Evolutionary conservation across 2,329 filamentous ascomycete genomes (phyloP), one percentile per base, ranked within the genome.

Genomic region (Aspergillus clavatus): DNA sequence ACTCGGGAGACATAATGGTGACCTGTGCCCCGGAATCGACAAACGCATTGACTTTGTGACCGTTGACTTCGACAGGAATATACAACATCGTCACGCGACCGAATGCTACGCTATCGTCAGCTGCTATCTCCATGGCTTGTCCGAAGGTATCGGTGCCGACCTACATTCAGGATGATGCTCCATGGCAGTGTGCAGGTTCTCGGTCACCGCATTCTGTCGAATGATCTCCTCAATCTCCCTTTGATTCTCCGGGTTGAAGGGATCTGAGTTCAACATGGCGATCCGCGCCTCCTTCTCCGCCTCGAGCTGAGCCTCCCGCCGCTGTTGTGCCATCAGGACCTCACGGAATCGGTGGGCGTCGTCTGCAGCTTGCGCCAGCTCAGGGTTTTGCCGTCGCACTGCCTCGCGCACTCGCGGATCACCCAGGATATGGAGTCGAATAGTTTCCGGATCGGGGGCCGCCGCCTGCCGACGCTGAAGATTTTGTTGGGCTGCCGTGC

Each of bases 21-120:
- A 91, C 89, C 72, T 98, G 93, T 19, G 93, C 93, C 50, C 93
- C 93, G 2, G 93, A 97, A 68, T 98, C 93, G 48, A 98, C 93
- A 56, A 98, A 86, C 2, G 91, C 93, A 73, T 96, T 97, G 59
- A 98, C 84, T 46, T 87, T 87, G 57, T 88, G 80, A 10, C 87
- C 86, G 68, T 98, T 98, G 58, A 98, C 93, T 66, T 94, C 87
- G 50, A 95, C 90, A 62, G 94, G 84, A 56, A 97, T 86, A 69
- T 98, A 98, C 38, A 98, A 81, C 84, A 98, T 93, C 57, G 91
- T 89, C 31, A 98, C 93, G 57, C 87, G 82, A 43, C 89, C 93
- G 63, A 98, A 98, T 22, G 93, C 90, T 95, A 45, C 37, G 40
- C 40, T 49, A 45, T 46, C 38, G 39, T 38, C 11, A 43, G 21